Conservation (phyloP, 1,139 yeast species). For the Geotrichum fermentans region DNA sequence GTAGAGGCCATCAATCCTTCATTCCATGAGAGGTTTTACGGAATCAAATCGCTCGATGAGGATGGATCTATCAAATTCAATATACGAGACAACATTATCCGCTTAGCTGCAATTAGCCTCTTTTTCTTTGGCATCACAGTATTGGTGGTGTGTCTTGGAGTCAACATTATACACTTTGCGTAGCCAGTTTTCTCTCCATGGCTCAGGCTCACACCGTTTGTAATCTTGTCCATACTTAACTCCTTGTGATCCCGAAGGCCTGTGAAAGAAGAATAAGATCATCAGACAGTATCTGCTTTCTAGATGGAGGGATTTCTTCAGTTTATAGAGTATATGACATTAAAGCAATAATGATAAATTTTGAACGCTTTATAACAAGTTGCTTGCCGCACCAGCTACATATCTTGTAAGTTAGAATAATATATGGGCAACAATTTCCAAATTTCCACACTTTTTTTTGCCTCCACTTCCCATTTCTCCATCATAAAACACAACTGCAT, state of each 20-base stretch:
- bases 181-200: background rate
- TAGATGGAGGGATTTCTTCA: too few species aligned
- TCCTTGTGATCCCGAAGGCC: background rate
- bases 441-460: too few species aligned
- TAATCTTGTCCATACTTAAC: background rate
- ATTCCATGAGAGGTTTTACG: slow-evolving; percentile 15
- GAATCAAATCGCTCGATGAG: slow-evolving; percentile 1
- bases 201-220: background rate
- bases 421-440: background rate
- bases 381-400: too few species aligned
- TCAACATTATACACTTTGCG: slow-evolving; percentile 45
- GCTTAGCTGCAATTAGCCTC: slow-evolving; percentile 53
- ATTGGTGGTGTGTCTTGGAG: slow-evolving; percentile 71
- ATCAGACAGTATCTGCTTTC: too few species aligned
- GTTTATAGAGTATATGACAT: too few species aligned
- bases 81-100: slow-evolving; percentile 11
- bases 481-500: slow-evolving; percentile 1
- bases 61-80: background rate
- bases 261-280: background rate
- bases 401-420: too few species aligned
- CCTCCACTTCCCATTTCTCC: background rate
- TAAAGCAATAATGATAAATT: too few species aligned
- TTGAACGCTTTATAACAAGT: too few species aligned
- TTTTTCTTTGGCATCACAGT: slow-evolving; percentile 73
- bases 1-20: slow-evolving; percentile 21